Evolutionary conservation across 2,329 filamentous ascomycete genomes (phyloP), one percentile per base, ranked within the genome.

Genomic region (Fusarium ramigenum): DNA sequence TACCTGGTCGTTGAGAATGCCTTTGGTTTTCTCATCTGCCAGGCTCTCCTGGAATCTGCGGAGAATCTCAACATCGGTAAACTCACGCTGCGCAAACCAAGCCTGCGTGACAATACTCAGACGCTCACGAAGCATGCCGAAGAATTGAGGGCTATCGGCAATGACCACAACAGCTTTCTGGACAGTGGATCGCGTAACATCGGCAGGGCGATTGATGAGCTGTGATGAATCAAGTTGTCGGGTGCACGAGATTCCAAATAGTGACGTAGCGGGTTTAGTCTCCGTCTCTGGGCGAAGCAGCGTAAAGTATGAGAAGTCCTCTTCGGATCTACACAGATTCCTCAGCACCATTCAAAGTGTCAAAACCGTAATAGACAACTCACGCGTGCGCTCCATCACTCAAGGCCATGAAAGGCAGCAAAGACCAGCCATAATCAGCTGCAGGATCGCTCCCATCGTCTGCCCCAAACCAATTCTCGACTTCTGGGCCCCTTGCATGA

Each of bases 251-350:
- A 99, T 98, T 70, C 96, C 96, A 80, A 99, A 99, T 28, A 99
- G 90, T 30, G 94, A 97, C 5, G 93, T 95, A 36, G 91, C 90
- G 11, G 92, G 89, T 39, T 84, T 80, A 25, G 81, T 77, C 58
- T 83, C 83, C 72, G 83, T 87, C 61, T 87, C 87, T 52, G 91
- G 90, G 36, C 90, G 90, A 66, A 94, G 88, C 58, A 99, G 90
- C 14, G 96, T 98, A 82, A 99, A 99, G 85, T 99, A 99, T 58
- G 95, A 98, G 85, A 98, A 99, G 84, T 98, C 96, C 84, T 99
- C 96, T 65, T 92, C 93, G 28, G 93, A 92, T 63, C 93, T 96
- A 78, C 95, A 77, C 34, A 23, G 39, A 40, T 42, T 61, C 66
- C 52, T 78, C 60, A 77, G 75, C 63, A 65, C 58, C 44, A 36